phyloP scores from a whole-genome alignment of 148 eudicot genomes.

The Rhododendron simsii region DNA sequence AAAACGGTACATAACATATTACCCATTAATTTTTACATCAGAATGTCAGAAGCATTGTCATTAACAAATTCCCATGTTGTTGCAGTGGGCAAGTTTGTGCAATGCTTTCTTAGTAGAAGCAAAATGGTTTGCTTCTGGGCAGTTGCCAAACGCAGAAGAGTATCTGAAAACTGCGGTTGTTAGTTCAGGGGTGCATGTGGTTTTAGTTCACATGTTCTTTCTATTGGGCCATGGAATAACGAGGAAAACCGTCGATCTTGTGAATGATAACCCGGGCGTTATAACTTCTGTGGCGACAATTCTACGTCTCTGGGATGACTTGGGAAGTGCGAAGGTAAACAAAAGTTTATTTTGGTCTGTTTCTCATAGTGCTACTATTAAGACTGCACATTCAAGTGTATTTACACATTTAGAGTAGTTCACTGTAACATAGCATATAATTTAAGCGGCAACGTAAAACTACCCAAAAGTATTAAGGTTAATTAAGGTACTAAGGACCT shows the following conservation, averaged over 20 bases:
- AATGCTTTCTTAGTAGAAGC: conserved; percentile 67
- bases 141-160: conserved; percentile 40
- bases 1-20: conserved; percentile 26
- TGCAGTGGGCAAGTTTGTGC: conserved; percentile 59
- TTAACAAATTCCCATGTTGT: background rate
- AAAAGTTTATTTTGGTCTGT: background rate
- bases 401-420: background rate
- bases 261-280: conserved; percentile 24
- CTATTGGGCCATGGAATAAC: conserved; percentile 48
- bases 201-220: conserved; percentile 34
- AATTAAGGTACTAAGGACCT: too few relatives aligned
- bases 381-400: background rate
- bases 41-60: background rate
- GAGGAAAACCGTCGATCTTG: background rate
- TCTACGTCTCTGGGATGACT: conserved; percentile 71
- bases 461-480: background rate
- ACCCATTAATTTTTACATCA: background rate
- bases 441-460: background rate
- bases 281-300: conserved; percentile 43
- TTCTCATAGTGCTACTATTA: background rate
- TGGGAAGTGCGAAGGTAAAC: conserved; percentile 58
- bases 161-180: conserved; percentile 51
- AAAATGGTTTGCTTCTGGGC: conserved; percentile 48
- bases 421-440: background rate
- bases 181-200: conserved; percentile 49